A percentile compares a stretch with the other conserved stretches of the same genome.
These are phyloP conservation scores for Obba rivulosa DNA, from an alignment of 768 basidiomycete species.

Conservation along the genomic window DNA sequence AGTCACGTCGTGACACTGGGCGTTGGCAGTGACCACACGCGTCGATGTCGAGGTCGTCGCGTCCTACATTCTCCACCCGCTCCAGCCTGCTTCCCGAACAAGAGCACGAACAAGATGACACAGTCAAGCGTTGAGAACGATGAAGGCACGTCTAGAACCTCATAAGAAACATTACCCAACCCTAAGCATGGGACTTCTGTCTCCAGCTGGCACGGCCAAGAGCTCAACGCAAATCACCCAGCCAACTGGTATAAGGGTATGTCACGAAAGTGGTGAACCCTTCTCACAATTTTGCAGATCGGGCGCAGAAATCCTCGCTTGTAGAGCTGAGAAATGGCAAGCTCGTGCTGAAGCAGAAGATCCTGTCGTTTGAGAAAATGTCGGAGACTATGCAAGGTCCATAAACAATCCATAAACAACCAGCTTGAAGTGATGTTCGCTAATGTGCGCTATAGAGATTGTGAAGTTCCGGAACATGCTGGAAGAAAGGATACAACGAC, in stretches of 20 bases:
- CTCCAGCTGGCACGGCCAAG: not conserved
- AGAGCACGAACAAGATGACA: too few species aligned
- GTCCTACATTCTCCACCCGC: not conserved
- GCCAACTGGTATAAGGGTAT: not conserved
- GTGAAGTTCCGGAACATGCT: slow-evolving; percentile 74
- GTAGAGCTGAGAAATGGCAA: slow-evolving; percentile 76
- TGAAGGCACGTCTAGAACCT: too few species aligned
- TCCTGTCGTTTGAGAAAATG: slow-evolving; percentile 66
- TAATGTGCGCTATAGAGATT: slow-evolving; percentile 43
- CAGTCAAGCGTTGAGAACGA: slow-evolving; percentile 26
- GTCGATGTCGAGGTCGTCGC: slow-evolving; percentile 15
- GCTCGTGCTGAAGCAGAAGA: slow-evolving; percentile 71
- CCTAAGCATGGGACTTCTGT: not conserved
- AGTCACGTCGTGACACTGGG: slow-evolving; percentile 16
- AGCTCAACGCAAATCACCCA: not conserved
- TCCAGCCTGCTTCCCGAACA: too few species aligned
- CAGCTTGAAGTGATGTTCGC: not conserved
- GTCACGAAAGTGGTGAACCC: slow-evolving; percentile 19
- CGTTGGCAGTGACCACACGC: slow-evolving; percentile 30
- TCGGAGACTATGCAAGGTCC: slow-evolving; percentile 80
- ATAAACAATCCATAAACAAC: slow-evolving; percentile 10
- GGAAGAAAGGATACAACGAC: slow-evolving; percentile 42
- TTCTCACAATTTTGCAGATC: slow-evolving; percentile 23
- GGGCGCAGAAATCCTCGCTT: slow-evolving; percentile 36
- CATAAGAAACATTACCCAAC: too few species aligned